Evolutionary conservation across 169 alveolate genomes (phyloP), one percentile per base, ranked within the genome.

Genomic region (Neospora caninum): DNA sequence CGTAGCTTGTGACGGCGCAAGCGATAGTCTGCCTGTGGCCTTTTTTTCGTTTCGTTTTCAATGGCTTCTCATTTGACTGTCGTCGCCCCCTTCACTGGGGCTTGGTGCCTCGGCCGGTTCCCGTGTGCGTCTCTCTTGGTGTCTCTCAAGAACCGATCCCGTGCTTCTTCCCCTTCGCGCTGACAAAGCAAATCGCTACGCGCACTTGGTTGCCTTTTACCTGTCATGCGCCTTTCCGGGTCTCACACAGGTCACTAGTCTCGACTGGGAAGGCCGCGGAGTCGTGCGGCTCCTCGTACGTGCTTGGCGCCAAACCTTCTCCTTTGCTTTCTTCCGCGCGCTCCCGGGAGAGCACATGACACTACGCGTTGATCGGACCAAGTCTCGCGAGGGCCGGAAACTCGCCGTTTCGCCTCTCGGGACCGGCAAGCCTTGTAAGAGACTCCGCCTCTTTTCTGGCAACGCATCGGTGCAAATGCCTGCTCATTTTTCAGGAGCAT

Each of bases 181-280:
- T n/a, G n/a, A n/a, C n/a, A n/a, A n/a, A n/a, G n/a, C n/a, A n/a
- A n/a, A n/a, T n/a, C n/a, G n/a, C n/a, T n/a, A n/a, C n/a, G n/a
- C 58, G 13, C 4, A 49, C 4, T 13, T 7, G 34, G 16, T 64
- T 64, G 4, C 31, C 34, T 16, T 6, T 22, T 64, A 10, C 73
- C 16, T 64, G 4, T 64, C 20, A 9, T 64, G 25, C n/a, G n/a
- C n/a, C 31, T 64, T 64, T 64, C 73, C 34, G 73, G 31, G 4
- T 29, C 73, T 64, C 34, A 16, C 53, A 27, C 88, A 82, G 89
- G 89, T 42, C 34, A 29, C 89, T 7, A 67, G 89, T 25, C 67
- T 84, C 38, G 91, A 84, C 78, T 84, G 91, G 91, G 70, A 84
- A 31, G 91, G 91, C 42, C 70, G 78, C 80, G 91, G 91, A 42